Conservation (phyloP, 2,329 filamentous ascomycete species). For the Xylaria sp. region DNA sequence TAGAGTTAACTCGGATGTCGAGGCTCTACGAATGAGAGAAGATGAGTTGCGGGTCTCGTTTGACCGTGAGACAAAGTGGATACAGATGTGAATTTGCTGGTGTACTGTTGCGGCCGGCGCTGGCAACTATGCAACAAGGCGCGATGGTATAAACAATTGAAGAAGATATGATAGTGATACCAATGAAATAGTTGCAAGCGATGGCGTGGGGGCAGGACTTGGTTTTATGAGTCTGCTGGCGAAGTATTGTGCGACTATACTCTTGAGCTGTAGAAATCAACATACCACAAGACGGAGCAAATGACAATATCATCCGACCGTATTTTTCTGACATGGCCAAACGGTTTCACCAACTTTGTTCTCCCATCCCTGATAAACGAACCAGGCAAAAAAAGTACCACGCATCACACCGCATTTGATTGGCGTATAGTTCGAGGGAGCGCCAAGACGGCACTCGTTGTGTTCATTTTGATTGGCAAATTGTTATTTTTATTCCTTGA, state of each 20-base stretch:
- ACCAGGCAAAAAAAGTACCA: neutral
- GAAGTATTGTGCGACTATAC: slow-evolving; percentile 20
- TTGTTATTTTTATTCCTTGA: neutral
- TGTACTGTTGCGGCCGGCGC: neutral
- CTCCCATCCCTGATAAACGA: neutral
- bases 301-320: neutral
- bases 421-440: neutral
- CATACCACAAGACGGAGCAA: slow-evolving; percentile 8
- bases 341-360: slow-evolving; percentile 1
- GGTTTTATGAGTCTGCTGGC: slow-evolving; percentile 14
- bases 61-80: neutral
- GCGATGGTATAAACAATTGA: neutral
- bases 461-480: neutral
- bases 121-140: neutral
- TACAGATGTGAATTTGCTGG: neutral
- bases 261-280: neutral
- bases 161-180: neutral
- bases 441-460: neutral
- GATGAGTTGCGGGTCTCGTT: neutral
- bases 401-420: neutral
- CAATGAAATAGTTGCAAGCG: neutral
- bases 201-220: neutral
- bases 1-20: neutral
- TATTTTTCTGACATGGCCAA: neutral
- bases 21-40: neutral